Evolutionary conservation across 139 green algal species (phyloP), one percentile per base, ranked within the genome.

Genomic region (Volvox africanus): DNA sequence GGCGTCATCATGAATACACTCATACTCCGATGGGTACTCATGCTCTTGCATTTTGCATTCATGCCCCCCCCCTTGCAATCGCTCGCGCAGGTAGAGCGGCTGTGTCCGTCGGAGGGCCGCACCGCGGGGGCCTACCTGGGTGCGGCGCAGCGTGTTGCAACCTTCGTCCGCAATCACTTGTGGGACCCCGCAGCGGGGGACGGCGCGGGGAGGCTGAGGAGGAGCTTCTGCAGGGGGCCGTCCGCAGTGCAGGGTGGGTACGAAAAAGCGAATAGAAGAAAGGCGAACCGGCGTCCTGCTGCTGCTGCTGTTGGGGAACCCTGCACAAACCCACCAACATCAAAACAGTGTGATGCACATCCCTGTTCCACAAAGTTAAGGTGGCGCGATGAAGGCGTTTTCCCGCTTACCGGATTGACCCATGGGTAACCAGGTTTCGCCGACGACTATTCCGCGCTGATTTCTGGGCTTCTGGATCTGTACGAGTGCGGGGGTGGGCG

Each of bases 391-490:
- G 44, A 55, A 9, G 44, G 44, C 44, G 9, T 55, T 55, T 55
- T 55, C 44, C 44, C 5, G 5, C 5, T 5, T 55, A 55, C 9
- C 44, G 44, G 44, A 55, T 55, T 9, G 44, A 55, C 44, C 65
- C 65, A 73, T 73, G 65, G 21, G 21, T 28, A 11, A 50, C 24
- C 88, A 91, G 96, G 91, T 33, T 98, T 98, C 81, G 91, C 97
- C 22, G 96, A 98, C 82, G 97, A 99, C 91, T 98, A 98, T 88
- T 94, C 97, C 0, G 93, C 94, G 62, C 71, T 97, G 67, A 83
- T 99, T 1, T 33, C 67, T 19, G 97, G 96, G 3, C 93, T 99
- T 86, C 91, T 99, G 79, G 96, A 99, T 79, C 92, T 99, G 88
- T 97, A 98, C 62, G 92, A 95, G 36, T 93, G 88, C 13, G 95